Evolutionary conservation across 75 land plant genomes (phyloP).

Genomic region (Adiantum capillusveneris): DNA sequence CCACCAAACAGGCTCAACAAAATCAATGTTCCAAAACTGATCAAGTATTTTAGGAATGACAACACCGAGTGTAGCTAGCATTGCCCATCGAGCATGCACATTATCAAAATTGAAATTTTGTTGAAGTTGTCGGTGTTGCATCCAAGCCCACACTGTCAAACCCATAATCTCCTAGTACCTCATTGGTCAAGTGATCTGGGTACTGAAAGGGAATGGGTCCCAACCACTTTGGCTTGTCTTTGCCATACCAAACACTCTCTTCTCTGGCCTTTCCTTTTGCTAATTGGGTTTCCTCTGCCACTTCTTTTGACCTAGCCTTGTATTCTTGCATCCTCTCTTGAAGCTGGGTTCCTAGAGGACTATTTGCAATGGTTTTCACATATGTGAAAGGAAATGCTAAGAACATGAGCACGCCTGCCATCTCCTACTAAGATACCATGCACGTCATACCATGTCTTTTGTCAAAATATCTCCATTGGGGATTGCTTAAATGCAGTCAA

Average conservation of each 20-base stretch:
- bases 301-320: conserved; percentile 39
- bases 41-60: conserved; percentile 82
- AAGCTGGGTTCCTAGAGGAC: conserved; percentile 62
- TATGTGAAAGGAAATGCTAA: conserved; percentile 93
- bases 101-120: conserved; percentile 86
- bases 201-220: conserved; percentile 83
- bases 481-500: too few relatives aligned
- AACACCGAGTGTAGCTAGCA: conserved; percentile 91
- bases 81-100: conserved; percentile 99
- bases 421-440: too few relatives aligned
- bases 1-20: conserved; percentile 40
- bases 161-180: conserved; percentile 93
- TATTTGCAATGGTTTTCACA: conserved; percentile 87
- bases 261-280: conserved; percentile 47
- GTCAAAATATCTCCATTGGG: too few relatives aligned
- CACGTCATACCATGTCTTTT: too few relatives aligned
- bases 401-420: conserved; percentile 81
- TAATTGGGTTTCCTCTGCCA: conserved; percentile 35
- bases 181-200: conserved; percentile 71
- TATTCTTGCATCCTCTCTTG: conserved; percentile 58
- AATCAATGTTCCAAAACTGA: conserved; percentile 47
- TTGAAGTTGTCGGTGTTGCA: conserved; percentile 56
- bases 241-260: conserved; percentile 77
- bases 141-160: conserved; percentile 75
- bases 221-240: conserved; percentile 84